Conservation (phyloP, 208 protist genomes). For the Endotrypanum monterogeii region DNA sequence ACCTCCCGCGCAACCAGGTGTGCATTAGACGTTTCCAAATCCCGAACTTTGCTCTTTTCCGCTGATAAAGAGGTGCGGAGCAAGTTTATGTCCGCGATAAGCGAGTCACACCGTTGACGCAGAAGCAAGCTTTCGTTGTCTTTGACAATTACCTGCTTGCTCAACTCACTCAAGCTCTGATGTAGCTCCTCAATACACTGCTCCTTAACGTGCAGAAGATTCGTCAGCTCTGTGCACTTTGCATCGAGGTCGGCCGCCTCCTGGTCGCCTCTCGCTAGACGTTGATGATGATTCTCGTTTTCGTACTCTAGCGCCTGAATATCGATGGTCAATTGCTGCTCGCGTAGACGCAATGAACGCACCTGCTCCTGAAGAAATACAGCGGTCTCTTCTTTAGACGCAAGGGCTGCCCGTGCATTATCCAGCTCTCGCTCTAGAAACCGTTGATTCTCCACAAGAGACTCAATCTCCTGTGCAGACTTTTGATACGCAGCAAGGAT, state of each 20-base stretch:
- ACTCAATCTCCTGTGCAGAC: slow-evolving; percentile 64
- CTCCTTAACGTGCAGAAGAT: slow-evolving; percentile 59
- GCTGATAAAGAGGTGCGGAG: slow-evolving; percentile 36
- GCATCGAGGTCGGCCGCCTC: slow-evolving; percentile 40
- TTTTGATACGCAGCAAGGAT: slow-evolving; percentile 78
- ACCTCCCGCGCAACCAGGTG: slow-evolving; percentile 66
- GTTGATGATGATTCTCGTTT: slow-evolving; percentile 72
- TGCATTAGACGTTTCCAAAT: slow-evolving; percentile 76
- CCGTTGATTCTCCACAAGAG: slow-evolving; percentile 46
- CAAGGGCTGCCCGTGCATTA: slow-evolving; percentile 55
- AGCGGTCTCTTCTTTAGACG: slow-evolving; percentile 74
- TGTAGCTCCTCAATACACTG: slow-evolving; percentile 72
- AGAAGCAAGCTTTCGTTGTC: slow-evolving; percentile 81
- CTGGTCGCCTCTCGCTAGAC: slow-evolving; percentile 53
- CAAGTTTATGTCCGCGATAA: slow-evolving; percentile 51
- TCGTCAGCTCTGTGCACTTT: slow-evolving; percentile 52
- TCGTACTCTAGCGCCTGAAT: slow-evolving; percentile 83
- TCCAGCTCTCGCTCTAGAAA: slow-evolving; percentile 78
- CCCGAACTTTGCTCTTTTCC: slow-evolving; percentile 40
- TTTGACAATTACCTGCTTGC: slow-evolving; percentile 76
- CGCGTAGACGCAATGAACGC: slow-evolving; percentile 60
- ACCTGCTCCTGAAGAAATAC: slow-evolving; percentile 79
- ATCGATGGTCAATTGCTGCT: slow-evolving; percentile 83
- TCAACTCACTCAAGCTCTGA: slow-evolving; percentile 76
- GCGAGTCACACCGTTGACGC: slow-evolving; percentile 55